Evolutionary conservation across 2,329 filamentous ascomycete species (phyloP).

Genomic region (Talaromyces sp.): DNA sequence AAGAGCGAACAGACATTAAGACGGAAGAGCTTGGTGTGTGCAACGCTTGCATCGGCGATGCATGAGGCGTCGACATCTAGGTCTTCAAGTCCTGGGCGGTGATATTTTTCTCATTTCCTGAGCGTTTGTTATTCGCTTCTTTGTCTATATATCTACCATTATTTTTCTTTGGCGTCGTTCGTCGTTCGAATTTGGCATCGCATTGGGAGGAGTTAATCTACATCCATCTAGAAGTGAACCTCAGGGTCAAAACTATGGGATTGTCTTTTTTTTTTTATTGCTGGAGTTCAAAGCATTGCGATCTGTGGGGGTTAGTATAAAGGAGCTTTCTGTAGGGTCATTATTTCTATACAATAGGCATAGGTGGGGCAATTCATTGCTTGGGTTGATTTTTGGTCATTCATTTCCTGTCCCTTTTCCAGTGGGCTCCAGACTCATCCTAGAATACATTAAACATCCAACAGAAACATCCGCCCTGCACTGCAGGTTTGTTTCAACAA

Average conservation of each 20-base stretch:
- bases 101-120: not conserved
- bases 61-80: constrained; percentile 7
- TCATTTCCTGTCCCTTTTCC: not conserved
- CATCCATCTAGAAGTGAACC: constrained; percentile 1
- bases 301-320: not conserved
- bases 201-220: constrained; percentile 18
- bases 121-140: not conserved
- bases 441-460: not conserved
- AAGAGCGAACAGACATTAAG: constrained; percentile 38
- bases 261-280: not conserved
- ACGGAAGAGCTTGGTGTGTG: constrained; percentile 41
- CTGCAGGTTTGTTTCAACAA: not conserved
- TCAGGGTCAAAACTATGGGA: not conserved
- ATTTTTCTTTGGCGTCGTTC: not conserved
- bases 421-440: not conserved
- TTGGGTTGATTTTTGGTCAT: not conserved
- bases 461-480: not conserved
- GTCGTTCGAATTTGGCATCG: not conserved
- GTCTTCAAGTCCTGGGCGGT: constrained; percentile 9
- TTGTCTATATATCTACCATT: constrained; percentile 9
- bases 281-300: not conserved
- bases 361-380: not conserved
- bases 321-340: not conserved
- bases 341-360: not conserved
- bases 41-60: constrained; percentile 38